Conservation (phyloP, 2,329 filamentous ascomycete species). For the Thelonectria blattea region DNA sequence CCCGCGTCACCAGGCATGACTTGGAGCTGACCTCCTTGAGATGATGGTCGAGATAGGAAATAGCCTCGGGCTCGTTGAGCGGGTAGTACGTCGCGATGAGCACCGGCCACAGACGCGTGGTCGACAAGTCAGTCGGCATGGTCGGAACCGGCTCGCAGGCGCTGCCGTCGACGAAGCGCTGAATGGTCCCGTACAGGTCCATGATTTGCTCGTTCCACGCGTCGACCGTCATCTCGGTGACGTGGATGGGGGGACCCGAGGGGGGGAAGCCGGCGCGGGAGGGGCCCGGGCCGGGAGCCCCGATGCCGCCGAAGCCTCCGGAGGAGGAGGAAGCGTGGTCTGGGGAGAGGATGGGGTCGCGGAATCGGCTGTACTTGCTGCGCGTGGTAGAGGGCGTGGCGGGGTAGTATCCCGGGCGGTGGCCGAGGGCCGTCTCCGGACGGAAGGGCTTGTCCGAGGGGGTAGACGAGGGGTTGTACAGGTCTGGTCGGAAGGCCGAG, state of each 20-base stretch:
- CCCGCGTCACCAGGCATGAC: constrained; percentile 50
- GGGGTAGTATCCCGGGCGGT: constrained; percentile 36
- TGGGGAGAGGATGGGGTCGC: constrained; percentile 33
- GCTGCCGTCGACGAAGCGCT: constrained; percentile 45
- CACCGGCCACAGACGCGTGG: constrained; percentile 45
- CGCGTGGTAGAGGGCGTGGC: constrained; percentile 40
- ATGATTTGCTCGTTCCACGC: constrained; percentile 46
- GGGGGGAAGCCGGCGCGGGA: constrained; percentile 23
- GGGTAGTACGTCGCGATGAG: constrained; percentile 47
- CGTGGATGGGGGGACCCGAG: constrained; percentile 41
- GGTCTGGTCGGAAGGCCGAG: constrained; percentile 44
- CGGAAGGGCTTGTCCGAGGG: constrained; percentile 31
- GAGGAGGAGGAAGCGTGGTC: constrained; percentile 20
- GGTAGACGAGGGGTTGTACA: constrained; percentile 38
- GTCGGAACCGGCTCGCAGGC: constrained; percentile 42
- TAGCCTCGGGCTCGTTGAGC: constrained; percentile 46
- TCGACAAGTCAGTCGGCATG: constrained; percentile 37
- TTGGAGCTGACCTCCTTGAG: constrained; percentile 48
- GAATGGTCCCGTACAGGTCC: constrained; percentile 46
- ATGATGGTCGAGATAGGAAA: constrained; percentile 50
- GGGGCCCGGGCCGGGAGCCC: constrained; percentile 22
- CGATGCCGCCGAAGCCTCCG: too few relatives aligned
- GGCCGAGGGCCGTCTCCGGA: constrained; percentile 31
- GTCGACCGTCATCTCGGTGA: constrained; percentile 43
- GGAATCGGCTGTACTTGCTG: constrained; percentile 41